Evolutionary conservation across 106 monocot genomes (phyloP), one percentile per base, ranked within the genome.

Genomic region (Alisma plantagoaquatica): DNA sequence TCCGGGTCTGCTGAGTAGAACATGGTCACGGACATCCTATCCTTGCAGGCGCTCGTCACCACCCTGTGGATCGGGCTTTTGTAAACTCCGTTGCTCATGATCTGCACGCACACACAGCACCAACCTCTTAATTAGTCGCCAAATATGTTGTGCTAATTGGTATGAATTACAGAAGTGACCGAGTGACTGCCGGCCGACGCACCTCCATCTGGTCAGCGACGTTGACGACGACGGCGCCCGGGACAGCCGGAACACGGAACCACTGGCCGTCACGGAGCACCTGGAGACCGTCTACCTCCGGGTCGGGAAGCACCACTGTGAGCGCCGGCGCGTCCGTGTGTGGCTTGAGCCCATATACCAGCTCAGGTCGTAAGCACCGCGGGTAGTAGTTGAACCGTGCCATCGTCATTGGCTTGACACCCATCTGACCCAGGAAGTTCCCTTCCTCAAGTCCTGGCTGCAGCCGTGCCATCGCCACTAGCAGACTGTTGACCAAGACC

Each of bases 281-380:
- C 46, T 76, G 65, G 27, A 76, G 65, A 2, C 70, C 70, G 28
- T 38, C 70, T 27, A 70, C 70, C 5, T 76, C 59, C 31, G 41
- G 49, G 11, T 76, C 75, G 1, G 26, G 44, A 21, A 76, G 17
- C 6, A 76, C 26, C 33, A 76, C 56, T 2, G 75, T 70, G 17
- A 75, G 11, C 12, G 27, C 63, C 16, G 51, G 24, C 16, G 14
- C 32, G 17, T 75, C 75, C 15, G 69, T 31, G 27, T 75, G 75
- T 11, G 75, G 64, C 30, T 75, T 65, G 25, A 76, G 3, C 9
- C 75, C 75, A 22, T 59, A 54, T 4, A 70, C 70, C 48, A 70
- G 70, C 51, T 76, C 59, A 9, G 75, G 75, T 31, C 58, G 60
- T 16, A 44, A 30, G 30, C 70, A 76, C 5, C 16, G 59, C 10